Conservation (phyloP, 257 asterid genomes). For the Capsicum rhomboideum region DNA sequence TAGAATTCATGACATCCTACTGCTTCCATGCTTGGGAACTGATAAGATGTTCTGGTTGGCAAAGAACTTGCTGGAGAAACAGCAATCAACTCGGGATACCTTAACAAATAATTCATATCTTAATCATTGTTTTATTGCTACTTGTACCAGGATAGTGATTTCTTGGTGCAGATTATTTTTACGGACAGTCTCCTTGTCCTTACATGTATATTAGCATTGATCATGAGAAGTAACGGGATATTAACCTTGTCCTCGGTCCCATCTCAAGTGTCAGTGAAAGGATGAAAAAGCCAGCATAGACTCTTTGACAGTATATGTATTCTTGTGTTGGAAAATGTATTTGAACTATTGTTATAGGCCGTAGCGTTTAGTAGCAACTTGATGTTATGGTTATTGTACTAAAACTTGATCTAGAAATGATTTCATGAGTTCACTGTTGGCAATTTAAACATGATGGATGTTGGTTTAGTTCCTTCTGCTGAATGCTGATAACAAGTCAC, state of each 20-base stretch:
- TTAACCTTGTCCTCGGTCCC: neutral
- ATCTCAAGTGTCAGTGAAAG: neutral
- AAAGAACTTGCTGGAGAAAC: neutral
- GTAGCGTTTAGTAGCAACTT: neutral
- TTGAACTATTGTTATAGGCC: neutral
- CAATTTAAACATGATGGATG: neutral
- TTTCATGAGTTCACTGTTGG: neutral
- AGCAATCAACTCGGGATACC: neutral
- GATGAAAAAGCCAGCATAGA: neutral
- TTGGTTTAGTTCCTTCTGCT: neutral
- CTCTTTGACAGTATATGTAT: neutral
- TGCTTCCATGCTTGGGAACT: neutral
- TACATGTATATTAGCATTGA: neutral
- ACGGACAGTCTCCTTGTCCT: neutral
- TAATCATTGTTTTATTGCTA: neutral
- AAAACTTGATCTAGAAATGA: neutral
- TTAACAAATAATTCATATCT: neutral
- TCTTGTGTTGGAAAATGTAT: neutral
- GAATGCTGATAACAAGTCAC: neutral
- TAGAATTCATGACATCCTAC: constrained; percentile 13
- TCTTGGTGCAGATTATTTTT: neutral
- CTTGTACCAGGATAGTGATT: neutral
- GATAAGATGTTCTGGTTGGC: neutral
- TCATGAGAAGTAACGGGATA: neutral
- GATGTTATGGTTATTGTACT: neutral